Conservation (phyloP, 805 yeast genomes). For the Sungouiozyma ichnusensis region DNA sequence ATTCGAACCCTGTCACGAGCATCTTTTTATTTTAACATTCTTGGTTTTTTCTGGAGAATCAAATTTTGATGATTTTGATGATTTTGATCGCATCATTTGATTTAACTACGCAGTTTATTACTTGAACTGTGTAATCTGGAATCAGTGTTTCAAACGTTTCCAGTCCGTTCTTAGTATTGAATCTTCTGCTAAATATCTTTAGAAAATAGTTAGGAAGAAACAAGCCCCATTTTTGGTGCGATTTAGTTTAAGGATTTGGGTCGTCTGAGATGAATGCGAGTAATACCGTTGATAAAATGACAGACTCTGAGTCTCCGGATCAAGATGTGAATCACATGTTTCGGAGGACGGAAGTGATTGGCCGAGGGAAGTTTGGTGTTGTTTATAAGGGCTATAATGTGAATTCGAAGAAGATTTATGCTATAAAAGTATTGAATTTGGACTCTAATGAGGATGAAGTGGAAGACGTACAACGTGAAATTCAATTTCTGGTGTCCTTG, state of each 20-base stretch:
- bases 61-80: neutral
- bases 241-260: too few species aligned
- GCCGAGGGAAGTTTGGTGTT: slow-evolving; percentile 93
- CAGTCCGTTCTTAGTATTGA: too few species aligned
- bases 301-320: slow-evolving; percentile 2
- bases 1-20: neutral
- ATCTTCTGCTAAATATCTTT: too few species aligned
- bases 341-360: slow-evolving; percentile 81
- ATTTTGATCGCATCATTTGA: too few species aligned
- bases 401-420: slow-evolving; percentile 68
- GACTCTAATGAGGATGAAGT: slow-evolving; percentile 94
- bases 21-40: neutral
- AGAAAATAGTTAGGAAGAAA: too few species aligned
- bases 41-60: neutral
- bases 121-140: too few species aligned
- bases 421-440: slow-evolving; percentile 83
- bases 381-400: slow-evolving; percentile 79
- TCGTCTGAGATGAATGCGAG: neutral
- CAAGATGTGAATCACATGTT: slow-evolving; percentile 35
- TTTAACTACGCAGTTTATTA: too few species aligned
- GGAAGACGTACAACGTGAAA: slow-evolving; percentile 86
- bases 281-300: too few species aligned
- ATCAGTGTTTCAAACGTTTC: too few species aligned
- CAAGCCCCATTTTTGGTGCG: too few species aligned
- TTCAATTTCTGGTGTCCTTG: slow-evolving; percentile 72